Base-by-base conservation (phyloP, 768 basidiomycete genomes). In the Clathrus columnatus region DNA sequence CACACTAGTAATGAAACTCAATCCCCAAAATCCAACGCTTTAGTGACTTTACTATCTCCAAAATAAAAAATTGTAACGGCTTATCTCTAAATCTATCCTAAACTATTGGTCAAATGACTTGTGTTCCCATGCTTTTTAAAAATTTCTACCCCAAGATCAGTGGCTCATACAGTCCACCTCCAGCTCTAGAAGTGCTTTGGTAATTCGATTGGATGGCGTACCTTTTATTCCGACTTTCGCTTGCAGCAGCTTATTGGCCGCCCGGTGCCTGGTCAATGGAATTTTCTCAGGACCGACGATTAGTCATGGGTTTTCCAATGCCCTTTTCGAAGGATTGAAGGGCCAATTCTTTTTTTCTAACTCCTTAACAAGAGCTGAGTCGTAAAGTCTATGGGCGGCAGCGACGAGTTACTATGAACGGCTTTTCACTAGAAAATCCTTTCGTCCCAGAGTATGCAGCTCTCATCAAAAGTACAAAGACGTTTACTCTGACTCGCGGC, bases 381-480 rank as follows among this genome's bases (percentile, higher is more conserved):
- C 18, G 11, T 18, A 18, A 50, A 26, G 49, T 36, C 36, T 36
- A 36, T n/a, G 11, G 36, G n/a, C 36, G 10, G 2, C 36, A n/a
- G 11, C 2, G 36, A n/a, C 36, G n/a, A n/a, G n/a, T n/a, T n/a
- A 36, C n/a, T 36, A 36, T 36, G 36, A 11, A 36, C 36, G 20
- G 28, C 23, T 26, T 26, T 30, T 17, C 49, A 30, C 18, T 20
- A 24, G 24, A 20, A 4, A 50, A 50, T 30, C 49, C 49, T 14
- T 50, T 50, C 28, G 30, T 50, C 14, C 49, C 49, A 27, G 8
- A 30, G 49, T 50, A 50, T 26, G 49, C 16, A 36, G 36, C n/a
- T 36, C n/a, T n/a, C n/a, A n/a, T n/a, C n/a, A n/a, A n/a, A n/a
- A n/a, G n/a, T n/a, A n/a, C n/a, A n/a, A n/a, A n/a, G n/a, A n/a